A percentile compares a stretch with the other conserved stretches of the same genome.
phyloP scores from a whole-genome alignment of 345 rosid genomes.

The Gossypium turneri region DNA sequence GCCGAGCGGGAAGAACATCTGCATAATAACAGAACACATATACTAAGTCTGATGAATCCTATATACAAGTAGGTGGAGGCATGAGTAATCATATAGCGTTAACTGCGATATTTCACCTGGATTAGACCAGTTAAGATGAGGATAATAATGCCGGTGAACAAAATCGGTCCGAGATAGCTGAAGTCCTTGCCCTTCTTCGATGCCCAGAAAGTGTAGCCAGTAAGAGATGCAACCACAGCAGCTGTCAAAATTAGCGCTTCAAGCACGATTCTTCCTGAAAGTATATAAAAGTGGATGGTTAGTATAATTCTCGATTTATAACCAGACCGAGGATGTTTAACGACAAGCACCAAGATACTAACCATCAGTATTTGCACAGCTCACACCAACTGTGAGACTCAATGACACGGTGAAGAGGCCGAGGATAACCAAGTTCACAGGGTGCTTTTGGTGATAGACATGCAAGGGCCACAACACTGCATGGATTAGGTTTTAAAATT shows the following conservation, averaged over 20 bases:
- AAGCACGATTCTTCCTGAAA: slow-evolving; percentile 89
- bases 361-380: slow-evolving; percentile 94
- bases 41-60: neutral
- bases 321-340: slow-evolving; percentile 1
- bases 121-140: slow-evolving; percentile 76
- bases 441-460: slow-evolving; percentile 91
- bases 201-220: slow-evolving; percentile 96
- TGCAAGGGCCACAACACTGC: slow-evolving; percentile 96
- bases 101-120: slow-evolving; percentile 48
- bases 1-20: slow-evolving; percentile 92
- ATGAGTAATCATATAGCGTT: neutral
- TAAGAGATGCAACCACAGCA: neutral
- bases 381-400: slow-evolving; percentile 79
- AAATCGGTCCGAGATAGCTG: slow-evolving; percentile 82
- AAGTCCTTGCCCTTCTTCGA: slow-evolving; percentile 94
- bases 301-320: neutral
- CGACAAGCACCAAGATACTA: slow-evolving; percentile 13
- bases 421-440: slow-evolving; percentile 77
- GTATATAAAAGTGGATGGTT: neutral
- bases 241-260: slow-evolving; percentile 60
- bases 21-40: slow-evolving; percentile 12
- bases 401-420: slow-evolving; percentile 81
- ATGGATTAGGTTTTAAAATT: slow-evolving; percentile 7
- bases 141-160: slow-evolving; percentile 81
- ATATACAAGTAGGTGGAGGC: neutral